These are phyloP conservation scores for Candida glucosophila DNA, from an alignment of 1,139 yeast species.

Conservation along the genomic window DNA sequence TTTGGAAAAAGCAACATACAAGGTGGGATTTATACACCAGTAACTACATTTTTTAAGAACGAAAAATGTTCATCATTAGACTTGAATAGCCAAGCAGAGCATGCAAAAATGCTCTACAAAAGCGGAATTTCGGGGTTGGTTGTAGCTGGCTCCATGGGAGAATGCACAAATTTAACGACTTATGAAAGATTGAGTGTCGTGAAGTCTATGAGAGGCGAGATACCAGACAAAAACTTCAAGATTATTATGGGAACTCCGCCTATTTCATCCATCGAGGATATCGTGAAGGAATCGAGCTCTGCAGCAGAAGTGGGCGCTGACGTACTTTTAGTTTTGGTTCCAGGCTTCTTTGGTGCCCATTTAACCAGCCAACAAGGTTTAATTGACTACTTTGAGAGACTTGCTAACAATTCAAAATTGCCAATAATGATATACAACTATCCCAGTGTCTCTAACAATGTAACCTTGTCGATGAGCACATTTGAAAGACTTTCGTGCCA, in stretches of 20 bases:
- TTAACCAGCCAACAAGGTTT: conserved; percentile 25
- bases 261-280: conserved; percentile 17
- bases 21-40: conserved; percentile 43
- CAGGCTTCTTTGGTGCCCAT: conserved; percentile 24
- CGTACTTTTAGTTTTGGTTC: conserved; percentile 20
- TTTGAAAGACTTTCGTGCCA: conserved; percentile 22
- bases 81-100: conserved; percentile 32
- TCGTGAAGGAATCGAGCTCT: conserved; percentile 18
- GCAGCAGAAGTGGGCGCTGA: conserved; percentile 27
- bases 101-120: conserved; percentile 29
- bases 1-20: too few relatives aligned
- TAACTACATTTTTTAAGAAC: conserved; percentile 38
- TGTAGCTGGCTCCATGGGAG: conserved; percentile 41
- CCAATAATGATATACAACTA: conserved; percentile 25
- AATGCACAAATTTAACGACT: conserved; percentile 25
- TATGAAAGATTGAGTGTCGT: conserved; percentile 24
- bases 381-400: conserved; percentile 17
- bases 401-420: conserved; percentile 19
- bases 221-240: conserved; percentile 20
- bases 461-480: conserved; percentile 27
- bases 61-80: conserved; percentile 29
- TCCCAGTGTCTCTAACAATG: conserved; percentile 29
- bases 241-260: conserved; percentile 31
- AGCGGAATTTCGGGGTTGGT: conserved; percentile 40
- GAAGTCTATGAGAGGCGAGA: conserved; percentile 11